These are phyloP conservation scores for Fraxinus angustifolia DNA, from an alignment of 305 asterid genomes.

Conservation along the genomic window DNA sequence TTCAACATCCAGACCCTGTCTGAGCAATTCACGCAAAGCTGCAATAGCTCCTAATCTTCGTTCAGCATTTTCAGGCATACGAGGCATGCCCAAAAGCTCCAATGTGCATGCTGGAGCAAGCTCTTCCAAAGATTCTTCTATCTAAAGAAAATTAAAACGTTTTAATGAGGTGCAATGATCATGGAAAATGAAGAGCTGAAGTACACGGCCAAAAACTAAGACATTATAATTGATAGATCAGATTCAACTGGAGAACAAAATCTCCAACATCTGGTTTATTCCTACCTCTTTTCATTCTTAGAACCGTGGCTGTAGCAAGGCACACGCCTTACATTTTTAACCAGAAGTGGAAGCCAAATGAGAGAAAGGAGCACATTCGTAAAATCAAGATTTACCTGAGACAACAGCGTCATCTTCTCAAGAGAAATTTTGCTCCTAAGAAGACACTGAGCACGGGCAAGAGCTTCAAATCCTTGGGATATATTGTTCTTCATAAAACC, in stretches of 20 bases:
- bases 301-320: slow-evolving; percentile 5
- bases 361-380: slow-evolving; percentile 6
- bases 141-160: slow-evolving; percentile 45
- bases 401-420: slow-evolving; percentile 76
- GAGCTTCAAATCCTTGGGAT: slow-evolving; percentile 98
- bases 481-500: slow-evolving; percentile 88
- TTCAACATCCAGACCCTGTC: slow-evolving; percentile 95
- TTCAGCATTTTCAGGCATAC: slow-evolving; percentile 90
- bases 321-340: slow-evolving; percentile 7
- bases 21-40: slow-evolving; percentile 87
- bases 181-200: slow-evolving; percentile 14
- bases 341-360: slow-evolving; percentile 18
- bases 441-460: slow-evolving; percentile 94
- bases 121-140: slow-evolving; percentile 96
- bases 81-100: slow-evolving; percentile 92
- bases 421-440: slow-evolving; percentile 86
- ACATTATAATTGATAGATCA: slow-evolving; percentile 5
- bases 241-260: slow-evolving; percentile 16
- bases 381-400: slow-evolving; percentile 60
- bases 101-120: slow-evolving; percentile 97
- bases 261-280: slow-evolving; percentile 12
- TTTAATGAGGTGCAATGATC: background rate
- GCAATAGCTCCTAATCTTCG: slow-evolving; percentile 90
- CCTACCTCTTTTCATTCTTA: slow-evolving; percentile 10
- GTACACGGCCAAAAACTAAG: slow-evolving; percentile 4